These are phyloP conservation scores for Solanum pennellii DNA, from an alignment of 257 asterid genomes.

Conservation along the genomic window DNA sequence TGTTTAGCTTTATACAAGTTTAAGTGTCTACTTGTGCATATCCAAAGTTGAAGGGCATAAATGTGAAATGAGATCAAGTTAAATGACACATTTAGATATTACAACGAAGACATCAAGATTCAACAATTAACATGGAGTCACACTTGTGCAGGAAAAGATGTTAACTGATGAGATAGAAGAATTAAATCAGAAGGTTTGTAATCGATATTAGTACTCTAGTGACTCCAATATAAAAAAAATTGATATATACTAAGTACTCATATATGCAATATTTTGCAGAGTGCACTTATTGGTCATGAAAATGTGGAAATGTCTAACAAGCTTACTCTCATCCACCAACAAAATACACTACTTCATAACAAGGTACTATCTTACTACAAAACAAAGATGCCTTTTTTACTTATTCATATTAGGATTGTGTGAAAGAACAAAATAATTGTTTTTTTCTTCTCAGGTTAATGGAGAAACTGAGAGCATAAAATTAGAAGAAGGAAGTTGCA, in stretches of 20 bases:
- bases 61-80: too few species aligned
- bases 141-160: conserved; percentile 39
- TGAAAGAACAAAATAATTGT: not conserved
- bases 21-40: too few species aligned
- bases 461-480: conserved; percentile 16
- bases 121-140: not conserved
- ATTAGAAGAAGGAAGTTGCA: conserved; percentile 6
- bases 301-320: conserved; percentile 40
- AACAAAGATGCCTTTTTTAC: not conserved
- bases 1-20: too few species aligned
- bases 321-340: conserved; percentile 30
- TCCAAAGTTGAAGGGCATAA: too few species aligned
- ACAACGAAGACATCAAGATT: not conserved
- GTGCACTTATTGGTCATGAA: conserved; percentile 39
- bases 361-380: conserved; percentile 25
- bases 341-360: conserved; percentile 37
- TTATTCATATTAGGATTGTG: not conserved
- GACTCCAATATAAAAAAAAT: not conserved
- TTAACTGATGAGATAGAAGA: conserved; percentile 41
- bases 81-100: too few species aligned
- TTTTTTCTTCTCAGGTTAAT: conserved; percentile 18
- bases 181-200: conserved; percentile 41
- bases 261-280: conserved; percentile 27
- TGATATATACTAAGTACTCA: not conserved
- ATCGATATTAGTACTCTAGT: not conserved